phyloP scores from a whole-genome alignment of 2,329 filamentous ascomycete genomes.

The Aspergillus ochraceus region DNA sequence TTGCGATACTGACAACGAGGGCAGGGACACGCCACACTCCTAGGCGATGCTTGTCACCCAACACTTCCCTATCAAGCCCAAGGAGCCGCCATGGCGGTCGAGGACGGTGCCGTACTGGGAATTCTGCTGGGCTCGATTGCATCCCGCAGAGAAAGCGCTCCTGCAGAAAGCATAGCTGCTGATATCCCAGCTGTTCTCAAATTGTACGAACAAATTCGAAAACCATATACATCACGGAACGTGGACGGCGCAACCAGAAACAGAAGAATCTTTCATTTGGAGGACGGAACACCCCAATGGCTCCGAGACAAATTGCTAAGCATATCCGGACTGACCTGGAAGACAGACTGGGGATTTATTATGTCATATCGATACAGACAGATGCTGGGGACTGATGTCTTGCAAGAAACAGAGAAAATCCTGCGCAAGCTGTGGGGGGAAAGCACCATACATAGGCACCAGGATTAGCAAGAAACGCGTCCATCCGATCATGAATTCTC shows the following conservation, averaged over 20 bases:
- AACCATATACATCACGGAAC: constrained; percentile 16
- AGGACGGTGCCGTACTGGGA: constrained; percentile 66
- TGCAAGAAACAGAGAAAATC: constrained; percentile 1
- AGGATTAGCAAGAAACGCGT: background rate
- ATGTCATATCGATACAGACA: constrained; percentile 15
- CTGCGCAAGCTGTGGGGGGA: background rate
- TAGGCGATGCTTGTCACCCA: constrained; percentile 62
- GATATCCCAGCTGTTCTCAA: background rate
- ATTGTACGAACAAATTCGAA: constrained; percentile 19
- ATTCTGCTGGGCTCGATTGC: constrained; percentile 47
- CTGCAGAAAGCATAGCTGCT: accelerated
- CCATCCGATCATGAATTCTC: no score
- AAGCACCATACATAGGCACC: background rate
- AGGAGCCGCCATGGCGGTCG: constrained; percentile 65
- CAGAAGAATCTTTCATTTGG: constrained; percentile 17
- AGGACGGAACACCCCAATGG: constrained; percentile 16
- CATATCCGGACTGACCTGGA: constrained; percentile 13
- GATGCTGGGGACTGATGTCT: constrained; percentile 14
- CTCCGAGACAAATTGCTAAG: constrained; percentile 15
- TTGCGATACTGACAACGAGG: background rate
- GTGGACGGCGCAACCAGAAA: constrained; percentile 19
- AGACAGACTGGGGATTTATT: constrained; percentile 20
- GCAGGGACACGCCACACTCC: constrained; percentile 17
- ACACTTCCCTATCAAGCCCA: constrained; percentile 63
- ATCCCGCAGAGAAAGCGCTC: constrained; percentile 35